Evolutionary conservation across 2,329 filamentous ascomycete species (phyloP), one percentile per base, ranked within the genome.

Genomic region (Botrytis squamosa): DNA sequence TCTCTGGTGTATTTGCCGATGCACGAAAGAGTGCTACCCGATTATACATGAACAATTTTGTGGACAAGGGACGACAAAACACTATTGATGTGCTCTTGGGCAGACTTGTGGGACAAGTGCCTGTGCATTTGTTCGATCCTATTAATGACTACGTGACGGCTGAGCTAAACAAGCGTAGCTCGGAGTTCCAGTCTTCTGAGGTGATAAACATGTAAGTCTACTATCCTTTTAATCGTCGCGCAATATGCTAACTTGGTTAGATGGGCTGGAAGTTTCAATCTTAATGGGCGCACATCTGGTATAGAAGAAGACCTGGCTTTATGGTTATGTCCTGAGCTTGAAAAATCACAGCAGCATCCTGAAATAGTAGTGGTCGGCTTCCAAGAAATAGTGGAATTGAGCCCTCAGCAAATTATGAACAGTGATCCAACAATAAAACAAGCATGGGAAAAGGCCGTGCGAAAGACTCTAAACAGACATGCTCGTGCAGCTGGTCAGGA

Each of bases 351-450:
- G 63, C 84, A 87, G 65, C 90, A 93, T 75, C 95, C 96, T 9
- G 93, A 95, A 74, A 93, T 99, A 55, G 90, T 97, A 70, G 94
- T 92, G 12, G 91, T 98, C 25, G 96, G 94, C 0, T 98, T 99
- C 79, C 96, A 99, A 81, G 96, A 99, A 82, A 98, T 99, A 76
- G 96, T 99, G n/a, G 93, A 97, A 80, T 85, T 99, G 65, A 98
- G 94, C 78, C 96, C 97, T 25, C 95, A 98, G 81, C 96, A 99
- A 80, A 98, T 99, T 80, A 98, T 99, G 94, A 97, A 97, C 77
- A 98, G 95, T 75, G 95, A 99, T 81, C 96, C 96, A 1, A 90
- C 91, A 4, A 89, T 93, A 71, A 93, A 95, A 77, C 91, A 94
- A 76, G 85, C 91, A 33, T 99, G 96, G 96, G 96, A 99, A 81